Percentiles rank a stretch among this genome's conserved stretches.
These are phyloP conservation scores for Citrus unshiu DNA, from an alignment of 345 rosid genomes.

Conservation along the genomic window DNA sequence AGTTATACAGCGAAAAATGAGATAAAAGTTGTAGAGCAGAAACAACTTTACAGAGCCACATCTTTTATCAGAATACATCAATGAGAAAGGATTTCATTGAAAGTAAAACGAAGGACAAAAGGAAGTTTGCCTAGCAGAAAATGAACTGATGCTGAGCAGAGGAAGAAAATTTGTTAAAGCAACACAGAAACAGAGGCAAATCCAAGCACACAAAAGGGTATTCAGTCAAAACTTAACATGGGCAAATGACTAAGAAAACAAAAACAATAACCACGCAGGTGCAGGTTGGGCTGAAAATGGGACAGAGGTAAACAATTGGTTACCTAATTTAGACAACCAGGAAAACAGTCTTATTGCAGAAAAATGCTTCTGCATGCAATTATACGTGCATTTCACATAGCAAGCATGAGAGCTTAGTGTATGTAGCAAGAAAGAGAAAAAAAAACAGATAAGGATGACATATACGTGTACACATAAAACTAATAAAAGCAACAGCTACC, in stretches of 20 bases:
- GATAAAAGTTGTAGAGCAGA: not conserved
- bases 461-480: not conserved
- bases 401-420: not conserved
- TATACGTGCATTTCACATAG: not conserved
- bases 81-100: not conserved
- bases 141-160: not conserved
- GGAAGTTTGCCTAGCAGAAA: not conserved
- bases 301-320: not conserved
- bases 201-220: too few relatives aligned
- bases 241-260: not conserved
- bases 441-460: not conserved
- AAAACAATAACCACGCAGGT: not conserved
- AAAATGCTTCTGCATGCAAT: not conserved
- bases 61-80: not conserved
- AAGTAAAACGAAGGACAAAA: not conserved
- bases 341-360: not conserved
- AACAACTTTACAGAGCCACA: not conserved
- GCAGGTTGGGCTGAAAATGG: not conserved
- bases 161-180: not conserved
- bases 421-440: not conserved
- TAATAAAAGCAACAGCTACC: not conserved
- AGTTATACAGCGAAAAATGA: not conserved
- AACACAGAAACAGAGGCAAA: not conserved
- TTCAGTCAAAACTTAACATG: not conserved
- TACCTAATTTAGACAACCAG: not conserved